Evolutionary conservation across 352 stramenopile species (phyloP), one percentile per base, ranked within the genome.

Genomic region (Phytophthora quininea): DNA sequence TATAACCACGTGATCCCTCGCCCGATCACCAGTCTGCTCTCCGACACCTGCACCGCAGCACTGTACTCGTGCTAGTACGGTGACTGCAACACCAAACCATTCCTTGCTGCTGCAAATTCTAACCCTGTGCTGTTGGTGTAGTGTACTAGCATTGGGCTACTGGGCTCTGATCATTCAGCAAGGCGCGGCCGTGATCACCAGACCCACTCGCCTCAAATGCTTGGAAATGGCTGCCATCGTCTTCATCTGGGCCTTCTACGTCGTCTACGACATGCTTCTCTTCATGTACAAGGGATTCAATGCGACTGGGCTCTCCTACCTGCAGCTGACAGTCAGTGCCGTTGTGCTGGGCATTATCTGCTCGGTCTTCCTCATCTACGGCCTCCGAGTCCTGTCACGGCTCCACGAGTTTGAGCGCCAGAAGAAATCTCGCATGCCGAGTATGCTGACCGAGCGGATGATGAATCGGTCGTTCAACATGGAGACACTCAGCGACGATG

Each of bases 201-300:
- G 54, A 10, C 58, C 55, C 7, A 49, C 46, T 3, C 54, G 60
- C 9, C 47, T 74, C 14, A 69, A 59, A 59, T 63, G 54, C n/a
- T 45, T 77, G 24, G 60, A 77, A 51, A 53, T 50, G 24, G 38
- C 35, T 2, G 51, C 67, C 2, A 75, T 78, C 45, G 45, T 50
- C 31, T 59, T 62, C 43, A 62, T 76, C 32, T 70, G 65, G 58
- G 30, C 40, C 1, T 75, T 79, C 33, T 73, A 76, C 63, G 54
- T 79, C n/a, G 42, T 64, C 42, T 56, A 66, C 48, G 51, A 69
- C 54, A 64, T 75, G 56, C 27, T 62, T 32, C 43, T 71, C 31
- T 67, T 79, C 61, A 27, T 57, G 57, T 70, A 56, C 63, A 79
- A 79, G 31, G 71, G 71, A 10, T 79, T 79, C 48, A 67, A 73